Base-by-base conservation (phyloP, 106 monocot genomes). In the Ottelia alismoides region DNA sequence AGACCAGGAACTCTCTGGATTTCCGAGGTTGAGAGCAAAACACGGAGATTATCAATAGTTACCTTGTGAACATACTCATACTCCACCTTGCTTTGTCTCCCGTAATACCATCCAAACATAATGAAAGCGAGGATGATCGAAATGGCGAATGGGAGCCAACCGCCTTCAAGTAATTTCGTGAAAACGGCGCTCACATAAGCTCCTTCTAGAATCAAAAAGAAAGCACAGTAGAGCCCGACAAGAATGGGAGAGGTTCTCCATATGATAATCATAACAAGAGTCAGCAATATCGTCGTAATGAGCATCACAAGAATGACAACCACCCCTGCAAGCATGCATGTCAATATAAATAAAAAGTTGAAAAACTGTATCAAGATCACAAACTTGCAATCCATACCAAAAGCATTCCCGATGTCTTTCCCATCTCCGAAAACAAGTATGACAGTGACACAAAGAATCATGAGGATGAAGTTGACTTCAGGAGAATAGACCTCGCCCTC, bases 401-500 rank as follows among this genome's bases (percentile, higher is more conserved):
- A 90, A 2, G 90, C 84, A 67, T 90, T 90, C 25, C 84, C 84
- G 16, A 90, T 84, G 53, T 60, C 77, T 25, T 74, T 66, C 20
- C 84, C 90, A 61, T 80, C 90, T 9, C 80, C 80, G 22, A 90
- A 84, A 46, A 48, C 70, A 45, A 90, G 66, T 47, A 80, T 70
- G 3, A 75, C 75, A 29, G 65, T 57, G 30, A 90, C 67, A 31
- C 83, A 90, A 1, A 84, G 59, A 49, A 84, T 20, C 90, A 90
- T 90, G 53, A 90, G 80, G 30, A 81, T 60, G 53, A 76, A 90
- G 51, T 90, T 90, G 18, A 66, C 69, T 66, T 90, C 90, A 3
- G 90, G 90, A 1, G 84, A 84, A 53, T 90, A 90, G 1, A 90
- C 90, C 56, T 84, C 74, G 14, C 90, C 90, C 56, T 90, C 90